A percentile compares a stretch with the other conserved stretches of the same genome.
Evolutionary conservation across 2,329 filamentous ascomycete genomes (phyloP).

Genomic region (Metarhizium robertsii): DNA sequence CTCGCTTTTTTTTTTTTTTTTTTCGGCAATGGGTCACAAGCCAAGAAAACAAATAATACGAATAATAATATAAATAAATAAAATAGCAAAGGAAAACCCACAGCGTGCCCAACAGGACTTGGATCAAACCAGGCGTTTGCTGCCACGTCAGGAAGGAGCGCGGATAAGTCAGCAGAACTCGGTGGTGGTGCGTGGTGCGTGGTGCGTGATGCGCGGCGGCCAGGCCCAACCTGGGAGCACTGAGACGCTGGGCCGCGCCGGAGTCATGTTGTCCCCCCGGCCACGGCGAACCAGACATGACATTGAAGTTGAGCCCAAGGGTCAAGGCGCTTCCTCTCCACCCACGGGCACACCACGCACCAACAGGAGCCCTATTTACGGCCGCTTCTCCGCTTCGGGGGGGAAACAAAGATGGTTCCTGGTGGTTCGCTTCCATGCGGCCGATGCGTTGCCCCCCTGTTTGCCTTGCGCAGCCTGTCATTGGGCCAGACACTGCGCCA

Average conservation of each 20-base stretch:
- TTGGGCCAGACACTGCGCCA: too few relatives aligned
- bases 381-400: too few relatives aligned
- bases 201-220: neutral
- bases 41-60: neutral
- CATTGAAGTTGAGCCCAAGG: too few relatives aligned
- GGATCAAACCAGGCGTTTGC: neutral
- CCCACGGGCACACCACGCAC: too few relatives aligned
- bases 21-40: neutral
- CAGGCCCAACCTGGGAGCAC: neutral
- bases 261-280: too few relatives aligned
- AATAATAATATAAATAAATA: too few relatives aligned
- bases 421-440: neutral
- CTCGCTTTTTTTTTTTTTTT: neutral
- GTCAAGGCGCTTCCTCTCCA: too few relatives aligned
- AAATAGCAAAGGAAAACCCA: neutral
- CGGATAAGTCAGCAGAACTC: neutral
- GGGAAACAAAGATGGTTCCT: neutral
- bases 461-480: neutral
- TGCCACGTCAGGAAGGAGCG: neutral
- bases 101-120: neutral
- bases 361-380: too few relatives aligned
- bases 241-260: too few relatives aligned
- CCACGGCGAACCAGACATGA: too few relatives aligned
- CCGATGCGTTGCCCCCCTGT: neutral
- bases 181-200: neutral